Base-by-base conservation (phyloP, 345 rosid species). In the Hibiscus mutabilis region DNA sequence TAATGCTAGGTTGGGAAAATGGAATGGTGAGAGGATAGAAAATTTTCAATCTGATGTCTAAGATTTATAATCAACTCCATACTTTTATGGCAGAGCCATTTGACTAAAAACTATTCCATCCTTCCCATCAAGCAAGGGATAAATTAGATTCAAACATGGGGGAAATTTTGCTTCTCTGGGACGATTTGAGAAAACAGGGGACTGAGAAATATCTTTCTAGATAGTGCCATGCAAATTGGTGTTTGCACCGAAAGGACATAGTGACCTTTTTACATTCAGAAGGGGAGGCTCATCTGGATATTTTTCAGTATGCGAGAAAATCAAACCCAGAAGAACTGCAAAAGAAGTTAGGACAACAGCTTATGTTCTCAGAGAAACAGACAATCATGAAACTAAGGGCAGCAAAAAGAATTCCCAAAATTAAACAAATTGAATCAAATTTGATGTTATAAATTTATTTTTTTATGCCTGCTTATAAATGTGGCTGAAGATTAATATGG, bases 281-380 rank as follows among this genome's bases (percentile, higher is more conserved):
- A 90, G 94, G 4, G 99, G 99, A 69, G 86, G 84, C 70, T 90
- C 97, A 60, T 92, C 99, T 0, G 99, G 99, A 74, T 95, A 95
- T 55, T 84, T 86, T 78, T 89, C 91, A 14, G 97, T 86, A 86
- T 95, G 99, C 0, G 96, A 80, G 82, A 95, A 95, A 82, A 92
- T 75, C 81, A 95, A 84, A 79, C 83, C 99, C 57, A 95, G 84
- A 85, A 82, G 80, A 86, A 87, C 99, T 95, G 97, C 83, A 92
- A 77, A 53, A 72, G 64, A 73, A 55, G 66, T 69, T 73, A 40
- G 29, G 55, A 75, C 69, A 83, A 69, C 19, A 59, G 60, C 56
- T 71, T 56, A 67, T 4, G 5, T 59, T 65, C 46, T 65, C 27
- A 31, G 37, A 5, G 53, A 68, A 61, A 51, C 57, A 40, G 24